phyloP scores from a whole-genome alignment of 306 rosid genomes.

The Quercus variabilis region DNA sequence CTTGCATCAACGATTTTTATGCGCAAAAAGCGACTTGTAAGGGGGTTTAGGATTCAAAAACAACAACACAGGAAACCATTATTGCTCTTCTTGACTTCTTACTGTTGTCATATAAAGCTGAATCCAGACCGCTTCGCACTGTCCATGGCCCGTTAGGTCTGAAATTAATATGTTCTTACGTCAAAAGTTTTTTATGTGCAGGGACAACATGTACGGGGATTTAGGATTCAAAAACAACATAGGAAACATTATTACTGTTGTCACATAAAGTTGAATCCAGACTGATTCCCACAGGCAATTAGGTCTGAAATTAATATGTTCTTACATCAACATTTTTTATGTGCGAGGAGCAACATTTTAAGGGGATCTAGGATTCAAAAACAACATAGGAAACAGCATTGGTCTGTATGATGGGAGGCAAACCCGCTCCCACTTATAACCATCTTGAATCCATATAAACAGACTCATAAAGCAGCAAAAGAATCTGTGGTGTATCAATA shows the following conservation, averaged over 20 bases:
- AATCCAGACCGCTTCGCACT: too few species aligned
- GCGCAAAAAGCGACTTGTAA: not conserved
- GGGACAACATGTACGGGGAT: not conserved
- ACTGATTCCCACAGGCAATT: too few species aligned
- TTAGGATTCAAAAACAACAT: not conserved
- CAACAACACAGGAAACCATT: too few species aligned
- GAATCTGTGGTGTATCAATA: not conserved
- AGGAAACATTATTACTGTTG: too few species aligned
- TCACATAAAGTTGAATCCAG: too few species aligned
- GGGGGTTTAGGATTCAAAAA: not conserved
- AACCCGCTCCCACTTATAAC: not conserved
- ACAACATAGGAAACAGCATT: not conserved
- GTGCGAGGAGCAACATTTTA: not conserved
- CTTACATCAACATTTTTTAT: too few species aligned
- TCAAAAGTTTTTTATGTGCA: not conserved
- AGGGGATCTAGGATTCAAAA: not conserved
- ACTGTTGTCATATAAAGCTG: not conserved
- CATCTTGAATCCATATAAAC: not conserved
- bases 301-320: not conserved
- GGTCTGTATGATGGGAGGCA: not conserved
- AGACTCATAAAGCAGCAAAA: not conserved
- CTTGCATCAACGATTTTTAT: too few species aligned
- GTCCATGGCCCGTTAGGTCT: not conserved
- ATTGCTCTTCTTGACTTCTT: not conserved
- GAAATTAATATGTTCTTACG: not conserved